Conservation (phyloP, 176 grass and related monocot genomes). For the Oryza longistaminata region DNA sequence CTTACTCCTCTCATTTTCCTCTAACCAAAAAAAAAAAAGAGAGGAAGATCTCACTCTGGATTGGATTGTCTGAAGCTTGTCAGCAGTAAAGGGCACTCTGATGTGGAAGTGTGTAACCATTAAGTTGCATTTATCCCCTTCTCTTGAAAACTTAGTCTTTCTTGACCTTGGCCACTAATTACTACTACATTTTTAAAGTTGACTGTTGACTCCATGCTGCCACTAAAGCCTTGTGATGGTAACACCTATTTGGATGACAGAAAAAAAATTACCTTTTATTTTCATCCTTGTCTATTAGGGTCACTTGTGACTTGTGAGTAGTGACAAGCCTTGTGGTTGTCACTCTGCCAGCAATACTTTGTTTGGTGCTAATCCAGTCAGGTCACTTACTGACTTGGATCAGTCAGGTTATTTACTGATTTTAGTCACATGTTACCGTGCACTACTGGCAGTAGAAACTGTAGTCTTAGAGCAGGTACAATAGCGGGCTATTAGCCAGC, state of each 20-base stretch:
- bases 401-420: neutral
- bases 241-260: conserved; percentile 19
- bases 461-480: no score
- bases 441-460: neutral
- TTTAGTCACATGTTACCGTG: neutral
- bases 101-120: conserved; percentile 34
- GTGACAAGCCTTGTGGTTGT: neutral
- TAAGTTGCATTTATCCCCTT: conserved; percentile 31
- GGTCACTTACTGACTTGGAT: neutral
- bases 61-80: conserved; percentile 21
- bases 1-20: conserved; percentile 49
- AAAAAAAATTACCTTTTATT: neutral
- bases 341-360: neutral
- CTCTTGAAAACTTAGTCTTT: conserved; percentile 7
- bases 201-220: conserved; percentile 33
- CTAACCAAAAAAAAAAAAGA: conserved; percentile 28
- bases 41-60: conserved; percentile 18
- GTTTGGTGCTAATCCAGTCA: conserved; percentile 35
- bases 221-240: conserved; percentile 10
- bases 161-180: conserved; percentile 21
- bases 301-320: neutral
- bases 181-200: conserved; percentile 29
- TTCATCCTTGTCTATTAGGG: neutral
- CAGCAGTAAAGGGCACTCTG: conserved; percentile 24
- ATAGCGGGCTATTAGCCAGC: no score